These are phyloP conservation scores for Naganishia onofrii DNA, from an alignment of 768 basidiomycete genomes.

Conservation along the genomic window DNA sequence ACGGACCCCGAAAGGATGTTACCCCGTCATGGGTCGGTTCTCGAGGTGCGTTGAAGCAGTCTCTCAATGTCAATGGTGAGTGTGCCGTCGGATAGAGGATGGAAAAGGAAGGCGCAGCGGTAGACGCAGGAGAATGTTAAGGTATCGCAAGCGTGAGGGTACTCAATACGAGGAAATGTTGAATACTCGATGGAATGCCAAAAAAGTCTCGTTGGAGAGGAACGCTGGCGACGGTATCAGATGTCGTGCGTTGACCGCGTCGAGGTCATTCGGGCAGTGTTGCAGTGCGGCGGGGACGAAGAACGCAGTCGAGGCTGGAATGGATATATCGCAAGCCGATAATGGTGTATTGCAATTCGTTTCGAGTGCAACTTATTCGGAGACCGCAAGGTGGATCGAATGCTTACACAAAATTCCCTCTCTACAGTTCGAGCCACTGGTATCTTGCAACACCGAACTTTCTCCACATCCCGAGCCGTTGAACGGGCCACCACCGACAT, in stretches of 20 bases:
- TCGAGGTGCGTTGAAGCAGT: conserved; percentile 35
- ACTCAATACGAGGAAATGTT: no score
- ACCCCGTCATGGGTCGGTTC: conserved; percentile 36
- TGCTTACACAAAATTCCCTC: background rate
- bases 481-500: conserved; percentile 69
- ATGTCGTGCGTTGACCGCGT: no score
- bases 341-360: no score
- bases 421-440: conserved; percentile 59
- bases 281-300: no score
- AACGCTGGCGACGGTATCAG: no score
- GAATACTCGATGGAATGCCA: no score
- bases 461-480: conserved; percentile 63
- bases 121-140: no score
- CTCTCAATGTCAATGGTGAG: conserved; percentile 38
- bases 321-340: no score
- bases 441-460: conserved; percentile 64
- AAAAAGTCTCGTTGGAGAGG: no score
- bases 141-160: no score
- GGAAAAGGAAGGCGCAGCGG: background rate
- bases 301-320: no score
- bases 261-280: no score
- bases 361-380: background rate
- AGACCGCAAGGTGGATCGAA: background rate
- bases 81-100: conserved; percentile 3
- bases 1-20: conserved; percentile 53